Evolutionary conservation across 306 rosid genomes (phyloP), one percentile per base, ranked within the genome.

Genomic region (Gastrolobium villosum): DNA sequence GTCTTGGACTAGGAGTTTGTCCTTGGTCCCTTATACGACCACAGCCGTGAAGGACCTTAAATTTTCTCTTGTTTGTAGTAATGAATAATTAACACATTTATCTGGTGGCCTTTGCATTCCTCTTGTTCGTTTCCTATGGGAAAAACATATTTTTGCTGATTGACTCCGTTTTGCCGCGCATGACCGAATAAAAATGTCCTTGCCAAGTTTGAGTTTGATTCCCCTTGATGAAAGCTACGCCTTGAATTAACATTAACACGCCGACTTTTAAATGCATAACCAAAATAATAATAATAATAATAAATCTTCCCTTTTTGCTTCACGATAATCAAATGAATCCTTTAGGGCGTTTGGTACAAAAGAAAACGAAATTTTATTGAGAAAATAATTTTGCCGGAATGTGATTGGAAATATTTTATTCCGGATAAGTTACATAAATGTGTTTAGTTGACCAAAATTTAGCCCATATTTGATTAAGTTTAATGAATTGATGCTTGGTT

Each of bases 21-120:
- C 50, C 65, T n/a, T 28, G 64, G 35, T 36, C 59, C 53, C 74
- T 66, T 57, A 43, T 35, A 8, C 36, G 39, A 28, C 48, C 31
- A 28, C 41, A 15, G 75, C 65, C 41, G 7, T 7, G 65, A 81
- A 85, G 81, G 88, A 64, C 86, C 88, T 64, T 79, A 55, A 34
- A 39, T 75, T 56, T 57, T 50, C 67, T 49, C 65, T 68, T 76
- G 30, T 32, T 13, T 10, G 36, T 48, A 52, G 43, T 36, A 50
- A 15, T 14, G 81, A 61, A 57, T 76, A 31, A 4, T 48, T 15
- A 13, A 9, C 70, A 40, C 45, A 8, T 74, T 45, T 26, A n/a
- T 54, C 39, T 15, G 72, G 61, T 15, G 72, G 61, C 52, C 74
- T 74, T 56, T 41, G 57, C 70, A 63, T 70, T 45, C 49, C 37